Evolutionary conservation across 2,329 filamentous ascomycete genomes (phyloP).

Genomic region (Neonectria faginata): DNA sequence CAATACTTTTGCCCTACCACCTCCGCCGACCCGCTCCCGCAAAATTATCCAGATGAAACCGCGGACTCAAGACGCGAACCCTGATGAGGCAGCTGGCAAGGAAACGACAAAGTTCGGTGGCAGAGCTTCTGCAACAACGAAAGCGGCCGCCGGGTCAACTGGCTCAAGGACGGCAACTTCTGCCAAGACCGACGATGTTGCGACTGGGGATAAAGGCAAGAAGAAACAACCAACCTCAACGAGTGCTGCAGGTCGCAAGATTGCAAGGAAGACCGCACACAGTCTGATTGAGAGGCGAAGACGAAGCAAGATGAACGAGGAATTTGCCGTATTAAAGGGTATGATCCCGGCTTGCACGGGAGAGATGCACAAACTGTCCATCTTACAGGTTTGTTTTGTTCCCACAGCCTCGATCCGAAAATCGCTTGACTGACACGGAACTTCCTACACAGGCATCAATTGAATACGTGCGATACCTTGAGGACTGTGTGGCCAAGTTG

Average conservation of each 20-base stretch:
- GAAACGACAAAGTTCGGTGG: slow-evolving; percentile 38
- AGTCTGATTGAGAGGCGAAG: slow-evolving; percentile 91
- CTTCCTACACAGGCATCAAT: slow-evolving; percentile 79
- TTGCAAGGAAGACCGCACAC: slow-evolving; percentile 94
- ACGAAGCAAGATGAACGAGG: slow-evolving; percentile 98
- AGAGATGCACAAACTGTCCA: slow-evolving; percentile 98
- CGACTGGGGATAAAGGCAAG: slow-evolving; percentile 60
- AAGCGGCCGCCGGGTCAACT: slow-evolving; percentile 30
- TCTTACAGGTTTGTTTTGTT: slow-evolving; percentile 78
- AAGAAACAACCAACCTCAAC: slow-evolving; percentile 81
- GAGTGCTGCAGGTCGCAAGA: slow-evolving; percentile 91
- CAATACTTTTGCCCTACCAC: slow-evolving; percentile 83
- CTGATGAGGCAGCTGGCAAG: slow-evolving; percentile 40
- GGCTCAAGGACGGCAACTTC: slow-evolving; percentile 38
- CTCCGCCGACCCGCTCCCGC: slow-evolving; percentile 88
- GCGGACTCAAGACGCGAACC: slow-evolving; percentile 56
- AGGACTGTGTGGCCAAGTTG: slow-evolving; percentile 85
- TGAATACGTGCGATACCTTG: slow-evolving; percentile 93
- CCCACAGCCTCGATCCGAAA: background rate
- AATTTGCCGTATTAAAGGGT: slow-evolving; percentile 91
- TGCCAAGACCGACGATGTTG: slow-evolving; percentile 35
- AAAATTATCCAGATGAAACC: slow-evolving; percentile 99
- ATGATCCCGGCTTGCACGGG: slow-evolving; percentile 97
- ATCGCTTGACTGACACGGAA: slow-evolving; percentile 23
- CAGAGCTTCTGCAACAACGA: slow-evolving; percentile 37